A percentile compares a stretch with the other conserved stretches of the same genome.
These are phyloP conservation scores for Leccinum pellstonianum DNA, from an alignment of 768 basidiomycete genomes.

Conservation along the genomic window DNA sequence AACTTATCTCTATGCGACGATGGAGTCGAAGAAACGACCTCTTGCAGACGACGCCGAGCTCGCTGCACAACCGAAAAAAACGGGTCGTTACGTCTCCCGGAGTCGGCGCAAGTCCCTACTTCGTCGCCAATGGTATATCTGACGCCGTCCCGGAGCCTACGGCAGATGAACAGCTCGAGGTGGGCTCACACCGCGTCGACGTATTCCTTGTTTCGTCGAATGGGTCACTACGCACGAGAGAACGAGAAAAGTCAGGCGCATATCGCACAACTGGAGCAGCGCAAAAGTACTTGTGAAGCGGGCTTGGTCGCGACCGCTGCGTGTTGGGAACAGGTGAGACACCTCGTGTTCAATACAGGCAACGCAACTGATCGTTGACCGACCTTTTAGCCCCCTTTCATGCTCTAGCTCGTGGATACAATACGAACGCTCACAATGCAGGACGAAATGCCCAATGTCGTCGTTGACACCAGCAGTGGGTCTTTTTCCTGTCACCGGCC, in stretches of 20 bases:
- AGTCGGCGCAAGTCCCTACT: constrained; percentile 48
- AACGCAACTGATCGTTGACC: background rate
- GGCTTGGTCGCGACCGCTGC: constrained; percentile 72
- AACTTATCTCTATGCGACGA: constrained; percentile 28
- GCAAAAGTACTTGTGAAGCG: constrained; percentile 65
- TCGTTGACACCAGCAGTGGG: constrained; percentile 44
- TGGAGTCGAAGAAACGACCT: constrained; percentile 63
- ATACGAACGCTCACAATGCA: constrained; percentile 58
- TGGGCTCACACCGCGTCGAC: constrained; percentile 34
- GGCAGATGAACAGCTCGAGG: constrained; percentile 64
- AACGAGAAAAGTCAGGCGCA: constrained; percentile 60
- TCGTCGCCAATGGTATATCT: constrained; percentile 39
- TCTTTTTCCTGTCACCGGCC: background rate
- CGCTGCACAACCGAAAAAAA: constrained; percentile 45
- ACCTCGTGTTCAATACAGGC: background rate
- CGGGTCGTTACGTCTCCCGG: constrained; percentile 45
- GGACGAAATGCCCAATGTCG: constrained; percentile 46
- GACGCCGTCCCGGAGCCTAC: constrained; percentile 42
- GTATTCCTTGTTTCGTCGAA: constrained; percentile 63
- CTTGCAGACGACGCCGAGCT: constrained; percentile 50
- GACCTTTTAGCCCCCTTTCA: constrained; percentile 1
- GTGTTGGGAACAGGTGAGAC: constrained; percentile 76
- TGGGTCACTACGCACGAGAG: constrained; percentile 80
- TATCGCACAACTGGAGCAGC: constrained; percentile 63
- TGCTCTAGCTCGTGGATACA: constrained; percentile 60